Percentiles rank a stretch among this genome's conserved stretches.
These are phyloP conservation scores for Vitis riparia DNA, from an alignment of 164 flowering plant species.

Conservation along the genomic window DNA sequence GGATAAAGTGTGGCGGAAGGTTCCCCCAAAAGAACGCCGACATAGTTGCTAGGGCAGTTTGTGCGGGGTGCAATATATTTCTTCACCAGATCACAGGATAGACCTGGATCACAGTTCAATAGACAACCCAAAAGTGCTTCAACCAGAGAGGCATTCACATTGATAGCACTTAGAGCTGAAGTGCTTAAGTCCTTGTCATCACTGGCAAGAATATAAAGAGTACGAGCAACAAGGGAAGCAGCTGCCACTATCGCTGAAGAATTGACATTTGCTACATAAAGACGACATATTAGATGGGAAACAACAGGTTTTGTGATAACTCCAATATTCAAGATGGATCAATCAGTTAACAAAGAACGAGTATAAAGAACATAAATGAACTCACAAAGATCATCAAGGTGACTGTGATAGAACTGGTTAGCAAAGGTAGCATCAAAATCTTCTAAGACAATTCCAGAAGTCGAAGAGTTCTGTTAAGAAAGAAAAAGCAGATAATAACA, in stretches of 20 bases:
- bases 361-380: conserved; percentile 9
- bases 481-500: neutral
- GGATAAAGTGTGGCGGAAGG: conserved; percentile 59
- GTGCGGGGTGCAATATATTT: conserved; percentile 54
- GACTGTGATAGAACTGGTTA: conserved; percentile 86
- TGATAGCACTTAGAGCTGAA: conserved; percentile 46
- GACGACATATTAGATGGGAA: conserved; percentile 4
- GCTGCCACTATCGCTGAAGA: conserved; percentile 74
- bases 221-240: conserved; percentile 83
- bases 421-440: conserved; percentile 77
- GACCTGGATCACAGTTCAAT: conserved; percentile 78
- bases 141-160: conserved; percentile 69
- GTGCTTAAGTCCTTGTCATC: conserved; percentile 34
- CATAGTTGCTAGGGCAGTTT: conserved; percentile 84
- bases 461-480: conserved; percentile 45
- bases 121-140: conserved; percentile 81
- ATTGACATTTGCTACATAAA: conserved; percentile 76
- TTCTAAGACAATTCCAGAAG: conserved; percentile 77
- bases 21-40: conserved; percentile 72
- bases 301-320: neutral
- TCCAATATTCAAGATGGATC: neutral
- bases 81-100: conserved; percentile 77
- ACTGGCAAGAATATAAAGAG: conserved; percentile 77
- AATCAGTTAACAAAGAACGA: neutral
- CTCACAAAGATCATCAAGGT: conserved; percentile 79